Evolutionary conservation across 495 filamentous ascomycete genomes (phyloP).

Genomic region (Talaromyces liani): DNA sequence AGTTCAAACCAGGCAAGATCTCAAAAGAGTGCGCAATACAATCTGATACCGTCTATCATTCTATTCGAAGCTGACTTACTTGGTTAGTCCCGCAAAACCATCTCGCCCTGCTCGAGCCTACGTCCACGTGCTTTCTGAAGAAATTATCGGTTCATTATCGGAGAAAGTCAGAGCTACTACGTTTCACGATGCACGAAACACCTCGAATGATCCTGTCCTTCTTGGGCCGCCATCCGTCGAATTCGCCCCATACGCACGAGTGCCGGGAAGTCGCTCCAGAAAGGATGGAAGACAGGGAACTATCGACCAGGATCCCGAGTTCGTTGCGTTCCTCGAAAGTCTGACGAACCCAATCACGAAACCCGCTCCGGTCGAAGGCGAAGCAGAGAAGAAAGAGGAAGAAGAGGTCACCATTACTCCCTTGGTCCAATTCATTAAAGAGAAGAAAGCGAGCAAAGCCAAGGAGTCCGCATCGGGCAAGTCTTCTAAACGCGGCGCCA

Average conservation of each 20-base stretch:
- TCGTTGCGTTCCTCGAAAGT: conserved; percentile 83
- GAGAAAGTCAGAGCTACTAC: conserved; percentile 55
- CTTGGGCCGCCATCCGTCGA: conserved; percentile 71
- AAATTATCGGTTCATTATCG: conserved; percentile 52
- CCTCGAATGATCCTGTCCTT: conserved; percentile 57
- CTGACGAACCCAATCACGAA: conserved; percentile 70
- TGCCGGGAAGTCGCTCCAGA: conserved; percentile 60
- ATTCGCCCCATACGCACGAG: conserved; percentile 72
- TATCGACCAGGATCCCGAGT: conserved; percentile 92
- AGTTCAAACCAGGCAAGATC: conserved; percentile 73
- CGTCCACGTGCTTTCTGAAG: conserved; percentile 58
- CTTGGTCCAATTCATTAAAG: conserved; percentile 79
- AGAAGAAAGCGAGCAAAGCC: conserved; percentile 82
- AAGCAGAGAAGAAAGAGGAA: conserved; percentile 45
- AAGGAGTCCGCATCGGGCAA: conserved; percentile 55
- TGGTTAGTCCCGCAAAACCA: conserved; percentile 61
- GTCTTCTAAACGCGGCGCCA: conserved; percentile 52
- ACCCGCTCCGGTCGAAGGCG: conserved; percentile 39
- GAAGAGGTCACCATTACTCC: conserved; percentile 72
- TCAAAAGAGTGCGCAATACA: conserved; percentile 66
- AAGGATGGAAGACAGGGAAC: conserved; percentile 83
- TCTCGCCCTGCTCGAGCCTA: conserved; percentile 73
- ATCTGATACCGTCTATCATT: not conserved
- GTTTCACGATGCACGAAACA: conserved; percentile 70
- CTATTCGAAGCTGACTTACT: conserved; percentile 11